These are phyloP conservation scores for Letharia lupina DNA, from an alignment of 495 filamentous ascomycete genomes.

Conservation along the genomic window DNA sequence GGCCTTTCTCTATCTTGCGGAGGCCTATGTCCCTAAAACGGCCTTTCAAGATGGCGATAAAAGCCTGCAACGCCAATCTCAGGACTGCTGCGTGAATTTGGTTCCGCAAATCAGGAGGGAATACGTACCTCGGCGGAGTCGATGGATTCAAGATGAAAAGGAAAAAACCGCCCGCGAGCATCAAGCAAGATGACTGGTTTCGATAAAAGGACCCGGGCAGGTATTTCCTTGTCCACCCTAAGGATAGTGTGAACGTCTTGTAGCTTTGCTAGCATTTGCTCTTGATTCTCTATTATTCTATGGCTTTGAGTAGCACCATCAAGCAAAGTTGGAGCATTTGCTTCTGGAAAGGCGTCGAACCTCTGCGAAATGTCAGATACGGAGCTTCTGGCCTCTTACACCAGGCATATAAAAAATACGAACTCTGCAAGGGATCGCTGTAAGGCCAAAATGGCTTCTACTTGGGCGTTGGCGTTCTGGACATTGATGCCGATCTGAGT, in stretches of 20 bases:
- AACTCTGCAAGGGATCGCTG: neutral
- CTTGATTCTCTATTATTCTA: neutral
- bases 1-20: slow-evolving; percentile 1
- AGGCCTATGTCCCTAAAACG: slow-evolving; percentile 1
- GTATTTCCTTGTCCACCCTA: neutral
- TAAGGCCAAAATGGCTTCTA: neutral
- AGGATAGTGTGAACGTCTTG: neutral
- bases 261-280: neutral
- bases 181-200: neutral
- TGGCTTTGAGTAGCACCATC: neutral
- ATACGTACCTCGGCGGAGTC: neutral
- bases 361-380: neutral
- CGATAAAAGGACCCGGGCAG: neutral
- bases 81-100: neutral
- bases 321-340: neutral
- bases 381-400: neutral
- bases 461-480: neutral
- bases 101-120: neutral
- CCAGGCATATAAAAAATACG: neutral
- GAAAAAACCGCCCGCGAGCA: neutral
- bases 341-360: neutral
- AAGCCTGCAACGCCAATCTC: neutral
- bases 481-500: neutral
- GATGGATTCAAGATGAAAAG: slow-evolving; percentile 2
- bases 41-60: neutral